Conservation (phyloP, 768 basidiomycete genomes). For the Pleurotus eryngii region DNA sequence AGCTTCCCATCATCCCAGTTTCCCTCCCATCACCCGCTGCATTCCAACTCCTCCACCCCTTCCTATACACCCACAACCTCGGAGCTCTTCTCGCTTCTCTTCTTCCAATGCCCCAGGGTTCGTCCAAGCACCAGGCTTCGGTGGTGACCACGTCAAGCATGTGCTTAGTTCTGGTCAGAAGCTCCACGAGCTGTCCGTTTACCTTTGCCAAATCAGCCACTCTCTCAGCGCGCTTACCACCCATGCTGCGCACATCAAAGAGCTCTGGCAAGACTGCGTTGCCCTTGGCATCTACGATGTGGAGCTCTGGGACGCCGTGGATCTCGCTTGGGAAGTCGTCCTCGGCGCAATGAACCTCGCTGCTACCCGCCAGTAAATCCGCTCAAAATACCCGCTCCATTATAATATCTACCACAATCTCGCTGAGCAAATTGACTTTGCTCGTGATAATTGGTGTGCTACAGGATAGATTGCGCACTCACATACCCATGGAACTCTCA, state of each 20-base stretch:
- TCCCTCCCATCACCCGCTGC: constrained; percentile 68
- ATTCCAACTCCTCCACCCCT: constrained; percentile 61
- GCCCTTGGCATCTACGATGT: constrained; percentile 70
- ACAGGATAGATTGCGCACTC: constrained; percentile 1
- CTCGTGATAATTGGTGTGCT: not conserved
- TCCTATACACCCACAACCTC: constrained; percentile 67
- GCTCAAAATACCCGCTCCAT: not conserved
- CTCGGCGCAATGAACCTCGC: constrained; percentile 52
- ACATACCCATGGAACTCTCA: not conserved
- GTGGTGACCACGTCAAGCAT: constrained; percentile 25
- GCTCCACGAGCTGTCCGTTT: constrained; percentile 52
- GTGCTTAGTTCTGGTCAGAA: constrained; percentile 46
- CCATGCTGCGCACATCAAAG: constrained; percentile 69
- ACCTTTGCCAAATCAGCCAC: constrained; percentile 46
- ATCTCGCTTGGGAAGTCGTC: constrained; percentile 79
- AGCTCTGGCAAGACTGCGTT: constrained; percentile 77
- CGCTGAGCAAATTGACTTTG: not conserved
- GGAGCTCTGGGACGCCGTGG: constrained; percentile 74
- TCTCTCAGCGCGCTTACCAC: constrained; percentile 43
- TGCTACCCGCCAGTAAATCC: constrained; percentile 30
- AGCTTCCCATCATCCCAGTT: constrained; percentile 69
- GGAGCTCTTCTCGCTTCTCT: constrained; percentile 57
- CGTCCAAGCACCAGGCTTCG: constrained; percentile 26
- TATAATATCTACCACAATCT: not conserved
- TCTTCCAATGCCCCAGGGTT: constrained; percentile 54